Conservation (phyloP, 108 stramenopile species). For the Ochromonas danica region DNA sequence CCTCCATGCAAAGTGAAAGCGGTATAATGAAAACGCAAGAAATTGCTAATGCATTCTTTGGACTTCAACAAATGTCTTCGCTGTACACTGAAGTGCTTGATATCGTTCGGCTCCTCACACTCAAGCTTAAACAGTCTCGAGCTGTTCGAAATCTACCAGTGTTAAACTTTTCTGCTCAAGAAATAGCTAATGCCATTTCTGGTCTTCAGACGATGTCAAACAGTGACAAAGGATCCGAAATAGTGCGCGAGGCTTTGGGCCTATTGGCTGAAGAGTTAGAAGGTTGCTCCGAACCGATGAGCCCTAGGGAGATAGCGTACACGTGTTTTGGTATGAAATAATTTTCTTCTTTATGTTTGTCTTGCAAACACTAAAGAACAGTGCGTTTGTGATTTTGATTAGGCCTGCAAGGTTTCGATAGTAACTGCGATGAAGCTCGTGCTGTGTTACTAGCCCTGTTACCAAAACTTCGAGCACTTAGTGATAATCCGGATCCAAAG, state of each 20-base stretch:
- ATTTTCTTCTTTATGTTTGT: background rate
- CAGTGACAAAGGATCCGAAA: background rate
- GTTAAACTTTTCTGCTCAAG: background rate
- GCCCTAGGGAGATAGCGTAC: background rate
- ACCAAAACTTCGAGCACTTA: background rate
- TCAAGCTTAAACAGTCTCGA: background rate
- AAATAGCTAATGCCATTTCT: background rate
- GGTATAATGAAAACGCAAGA: background rate
- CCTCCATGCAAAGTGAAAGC: too few species aligned
- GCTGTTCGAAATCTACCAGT: background rate
- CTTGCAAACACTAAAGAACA: background rate
- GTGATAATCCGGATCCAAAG: background rate
- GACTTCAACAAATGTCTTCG: background rate
- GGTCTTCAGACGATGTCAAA: background rate
- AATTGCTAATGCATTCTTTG: background rate
- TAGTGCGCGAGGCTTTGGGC: background rate
- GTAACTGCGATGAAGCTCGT: background rate
- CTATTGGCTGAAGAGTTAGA: background rate
- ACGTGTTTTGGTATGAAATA: background rate
- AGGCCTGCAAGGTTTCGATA: background rate
- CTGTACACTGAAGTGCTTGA: background rate
- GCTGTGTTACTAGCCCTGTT: background rate
- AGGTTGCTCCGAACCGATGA: background rate
- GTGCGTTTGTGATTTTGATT: background rate
- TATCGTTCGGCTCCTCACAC: background rate